phyloP scores from a whole-genome alignment of 345 rosid genomes.

The Salix brachista region DNA sequence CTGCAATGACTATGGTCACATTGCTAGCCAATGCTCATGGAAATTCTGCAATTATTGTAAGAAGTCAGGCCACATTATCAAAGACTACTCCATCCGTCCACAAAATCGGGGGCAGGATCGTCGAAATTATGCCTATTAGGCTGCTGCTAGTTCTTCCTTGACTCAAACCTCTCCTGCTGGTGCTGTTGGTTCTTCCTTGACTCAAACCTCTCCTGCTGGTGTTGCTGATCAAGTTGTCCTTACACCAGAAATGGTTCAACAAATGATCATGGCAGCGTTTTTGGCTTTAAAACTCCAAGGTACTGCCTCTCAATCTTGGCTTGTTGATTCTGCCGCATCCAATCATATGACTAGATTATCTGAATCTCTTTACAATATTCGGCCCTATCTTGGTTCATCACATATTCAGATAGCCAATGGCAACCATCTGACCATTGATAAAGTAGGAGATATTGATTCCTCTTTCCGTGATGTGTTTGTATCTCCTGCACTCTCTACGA shows the following conservation, averaged over 20 bases:
- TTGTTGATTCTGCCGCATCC: background rate
- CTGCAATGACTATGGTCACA: too few relatives aligned
- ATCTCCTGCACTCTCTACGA: background rate
- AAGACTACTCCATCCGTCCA: too few relatives aligned
- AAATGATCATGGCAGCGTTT: background rate
- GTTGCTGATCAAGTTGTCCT: background rate
- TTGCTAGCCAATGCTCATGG: too few relatives aligned
- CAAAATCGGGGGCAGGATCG: too few relatives aligned
- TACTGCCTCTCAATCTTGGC: background rate
- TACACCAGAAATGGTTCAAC: constrained; percentile 2
- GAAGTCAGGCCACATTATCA: too few relatives aligned
- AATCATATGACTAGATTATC: constrained; percentile 2
- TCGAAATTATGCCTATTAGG: too few relatives aligned
- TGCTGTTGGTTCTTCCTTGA: too few relatives aligned
- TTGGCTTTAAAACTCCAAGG: background rate
- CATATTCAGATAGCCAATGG: background rate
- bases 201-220: too few relatives aligned
- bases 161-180: too few relatives aligned
- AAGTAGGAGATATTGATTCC: background rate
- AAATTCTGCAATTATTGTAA: too few relatives aligned
- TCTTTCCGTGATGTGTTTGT: background rate
- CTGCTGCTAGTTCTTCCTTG: too few relatives aligned
- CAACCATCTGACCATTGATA: background rate
- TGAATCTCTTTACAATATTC: too few relatives aligned
- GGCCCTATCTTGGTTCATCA: background rate